A percentile compares a stretch with the other conserved stretches of the same genome.
Evolutionary conservation across 2,329 filamentous ascomycete species (phyloP).

Genomic region (Claviceps sp.): DNA sequence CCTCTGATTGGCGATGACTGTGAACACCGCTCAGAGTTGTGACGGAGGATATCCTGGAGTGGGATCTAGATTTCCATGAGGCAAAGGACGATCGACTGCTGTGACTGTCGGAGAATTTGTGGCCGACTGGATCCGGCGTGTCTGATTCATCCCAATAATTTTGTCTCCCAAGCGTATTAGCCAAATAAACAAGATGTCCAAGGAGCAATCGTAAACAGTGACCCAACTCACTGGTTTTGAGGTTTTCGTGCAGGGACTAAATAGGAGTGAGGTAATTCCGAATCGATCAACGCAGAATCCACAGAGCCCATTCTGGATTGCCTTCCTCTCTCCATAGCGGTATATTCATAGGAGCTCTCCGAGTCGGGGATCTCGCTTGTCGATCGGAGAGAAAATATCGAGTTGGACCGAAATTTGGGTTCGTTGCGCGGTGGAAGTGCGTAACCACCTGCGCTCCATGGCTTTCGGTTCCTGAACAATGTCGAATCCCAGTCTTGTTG

Average conservation of each 20-base stretch:
- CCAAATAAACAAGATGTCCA: background rate
- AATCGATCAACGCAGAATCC: constrained; percentile 12
- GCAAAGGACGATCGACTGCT: constrained; percentile 39
- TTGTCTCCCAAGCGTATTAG: constrained; percentile 1
- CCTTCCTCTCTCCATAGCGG: constrained; percentile 8
- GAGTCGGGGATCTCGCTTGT: constrained; percentile 13
- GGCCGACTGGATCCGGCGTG: constrained; percentile 8
- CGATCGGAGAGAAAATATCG: constrained; percentile 12
- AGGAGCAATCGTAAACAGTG: background rate
- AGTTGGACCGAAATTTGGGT: constrained; percentile 17
- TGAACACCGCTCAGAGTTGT: constrained; percentile 34
- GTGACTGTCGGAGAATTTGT: constrained; percentile 32
- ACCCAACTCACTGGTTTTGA: constrained; percentile 2
- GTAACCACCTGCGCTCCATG: constrained; percentile 39
- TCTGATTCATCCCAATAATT: constrained; percentile 5
- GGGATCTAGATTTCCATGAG: constrained; percentile 31
- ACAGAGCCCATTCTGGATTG: constrained; percentile 20
- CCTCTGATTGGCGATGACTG: constrained; percentile 18
- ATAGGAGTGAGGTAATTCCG: constrained; percentile 2
- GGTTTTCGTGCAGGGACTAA: background rate
- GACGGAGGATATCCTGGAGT: constrained; percentile 40
- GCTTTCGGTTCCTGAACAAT: constrained; percentile 23
- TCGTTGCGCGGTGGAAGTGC: constrained; percentile 30
- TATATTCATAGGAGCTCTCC: constrained; percentile 10
- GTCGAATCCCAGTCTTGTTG: constrained; percentile 11